These are phyloP conservation scores for Psilocybe cyanescens DNA, from an alignment of 768 basidiomycete species.

Conservation along the genomic window DNA sequence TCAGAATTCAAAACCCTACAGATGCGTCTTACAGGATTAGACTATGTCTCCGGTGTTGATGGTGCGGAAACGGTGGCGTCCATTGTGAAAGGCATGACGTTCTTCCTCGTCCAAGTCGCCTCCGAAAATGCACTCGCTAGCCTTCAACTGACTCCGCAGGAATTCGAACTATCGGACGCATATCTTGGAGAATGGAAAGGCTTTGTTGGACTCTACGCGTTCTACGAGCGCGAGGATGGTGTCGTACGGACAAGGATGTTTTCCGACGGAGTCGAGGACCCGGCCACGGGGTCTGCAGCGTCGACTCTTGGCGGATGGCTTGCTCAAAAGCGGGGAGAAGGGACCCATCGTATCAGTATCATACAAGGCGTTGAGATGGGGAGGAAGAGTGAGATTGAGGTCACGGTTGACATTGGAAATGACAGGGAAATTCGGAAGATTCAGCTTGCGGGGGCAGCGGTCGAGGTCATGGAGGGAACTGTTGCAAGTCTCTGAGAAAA, in stretches of 20 bases:
- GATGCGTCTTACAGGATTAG: constrained; percentile 27
- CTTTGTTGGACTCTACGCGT: constrained; percentile 41
- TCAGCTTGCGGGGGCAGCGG: constrained; percentile 41
- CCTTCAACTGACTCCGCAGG: constrained; percentile 30
- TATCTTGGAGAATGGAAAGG: constrained; percentile 43
- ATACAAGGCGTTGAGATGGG: constrained; percentile 53
- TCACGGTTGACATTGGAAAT: constrained; percentile 36
- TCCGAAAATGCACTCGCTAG: constrained; percentile 41
- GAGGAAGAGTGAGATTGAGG: constrained; percentile 43
- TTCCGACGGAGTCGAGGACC: constrained; percentile 42
- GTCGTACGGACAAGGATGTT: constrained; percentile 46
- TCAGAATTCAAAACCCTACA: constrained; percentile 33
- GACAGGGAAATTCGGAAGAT: constrained; percentile 34
- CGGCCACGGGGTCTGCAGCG: constrained; percentile 50
- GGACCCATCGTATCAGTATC: constrained; percentile 39
- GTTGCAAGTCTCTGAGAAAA: neutral
- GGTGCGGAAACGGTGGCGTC: constrained; percentile 41
- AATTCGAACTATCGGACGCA: constrained; percentile 22
- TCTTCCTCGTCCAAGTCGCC: constrained; percentile 39
- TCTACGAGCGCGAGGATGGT: constrained; percentile 35
- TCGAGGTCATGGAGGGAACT: constrained; percentile 42
- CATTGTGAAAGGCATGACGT: constrained; percentile 52
- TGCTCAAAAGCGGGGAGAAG: constrained; percentile 36
- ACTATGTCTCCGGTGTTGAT: constrained; percentile 39
- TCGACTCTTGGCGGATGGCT: constrained; percentile 46